These are phyloP conservation scores for Leptographium flavum DNA, from an alignment of 2,329 filamentous ascomycete genomes.

Conservation along the genomic window DNA sequence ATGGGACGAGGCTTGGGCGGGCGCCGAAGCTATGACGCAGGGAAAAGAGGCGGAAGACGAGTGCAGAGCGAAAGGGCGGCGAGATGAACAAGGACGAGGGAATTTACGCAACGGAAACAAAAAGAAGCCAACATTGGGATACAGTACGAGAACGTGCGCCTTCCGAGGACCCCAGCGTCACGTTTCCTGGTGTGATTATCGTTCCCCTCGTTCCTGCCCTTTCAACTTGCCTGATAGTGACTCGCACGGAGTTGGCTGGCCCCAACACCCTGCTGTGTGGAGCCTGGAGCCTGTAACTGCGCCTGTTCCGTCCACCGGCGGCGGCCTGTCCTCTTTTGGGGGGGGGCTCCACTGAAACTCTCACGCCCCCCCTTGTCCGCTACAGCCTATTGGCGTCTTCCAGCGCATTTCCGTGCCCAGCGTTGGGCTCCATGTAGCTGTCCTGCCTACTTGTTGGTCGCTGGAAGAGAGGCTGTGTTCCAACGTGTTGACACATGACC, in stretches of 20 bases:
- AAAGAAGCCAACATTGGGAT: too few relatives aligned
- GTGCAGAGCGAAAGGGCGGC: background rate
- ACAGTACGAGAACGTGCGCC: background rate
- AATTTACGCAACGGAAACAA: background rate
- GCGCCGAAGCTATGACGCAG: background rate
- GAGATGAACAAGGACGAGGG: background rate
- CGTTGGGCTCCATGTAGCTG: too few relatives aligned
- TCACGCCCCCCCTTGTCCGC: background rate
- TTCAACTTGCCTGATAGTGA: background rate
- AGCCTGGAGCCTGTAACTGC: too few relatives aligned
- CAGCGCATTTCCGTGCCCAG: too few relatives aligned
- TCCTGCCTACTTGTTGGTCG: too few relatives aligned
- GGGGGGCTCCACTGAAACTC: background rate
- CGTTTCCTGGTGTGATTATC: slow-evolving; percentile 2
- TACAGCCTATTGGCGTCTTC: too few relatives aligned
- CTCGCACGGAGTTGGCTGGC: background rate
- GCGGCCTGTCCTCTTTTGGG: background rate
- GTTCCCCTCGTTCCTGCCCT: background rate
- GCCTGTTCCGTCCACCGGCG: background rate
- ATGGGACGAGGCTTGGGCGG: background rate
- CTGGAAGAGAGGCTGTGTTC: too few relatives aligned
- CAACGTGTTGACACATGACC: too few relatives aligned
- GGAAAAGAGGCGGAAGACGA: background rate
- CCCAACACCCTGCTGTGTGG: too few relatives aligned
- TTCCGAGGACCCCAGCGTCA: background rate